These are phyloP conservation scores for Hanseniaspora guilliermondii DNA, from an alignment of 805 yeast species.

Conservation along the genomic window DNA sequence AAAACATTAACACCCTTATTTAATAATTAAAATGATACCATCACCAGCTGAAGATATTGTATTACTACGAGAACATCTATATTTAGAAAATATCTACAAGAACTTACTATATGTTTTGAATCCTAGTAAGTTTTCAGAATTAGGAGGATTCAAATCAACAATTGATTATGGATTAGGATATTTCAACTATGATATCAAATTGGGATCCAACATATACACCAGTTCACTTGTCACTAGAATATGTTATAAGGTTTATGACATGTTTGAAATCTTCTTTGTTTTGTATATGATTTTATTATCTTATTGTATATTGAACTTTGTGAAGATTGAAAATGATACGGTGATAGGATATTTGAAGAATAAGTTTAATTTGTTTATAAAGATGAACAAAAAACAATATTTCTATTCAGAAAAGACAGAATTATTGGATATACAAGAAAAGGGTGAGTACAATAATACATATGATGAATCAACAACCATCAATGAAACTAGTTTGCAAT, in stretches of 20 bases:
- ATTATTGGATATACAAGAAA: background rate
- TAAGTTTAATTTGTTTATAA: background rate
- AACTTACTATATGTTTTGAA: conserved; percentile 23
- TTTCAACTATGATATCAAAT: conserved; percentile 22
- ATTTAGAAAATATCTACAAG: conserved; percentile 22
- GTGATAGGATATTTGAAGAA: background rate
- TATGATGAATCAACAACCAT: background rate
- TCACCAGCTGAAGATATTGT: conserved; percentile 27
- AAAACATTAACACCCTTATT: background rate
- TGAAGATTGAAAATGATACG: background rate
- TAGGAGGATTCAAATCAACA: conserved; percentile 26
- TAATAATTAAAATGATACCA: too few relatives aligned
- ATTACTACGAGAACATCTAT: conserved; percentile 29
- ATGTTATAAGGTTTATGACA: conserved; percentile 21
- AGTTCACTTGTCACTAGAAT: conserved; percentile 17
- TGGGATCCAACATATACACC: conserved; percentile 21
- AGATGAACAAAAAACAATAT: background rate
- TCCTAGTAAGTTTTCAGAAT: conserved; percentile 22
- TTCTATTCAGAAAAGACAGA: background rate
- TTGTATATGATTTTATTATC: conserved; percentile 16
- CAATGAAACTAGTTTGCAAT: background rate
- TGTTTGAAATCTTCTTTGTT: conserved; percentile 20
- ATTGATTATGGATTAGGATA: conserved; percentile 26
- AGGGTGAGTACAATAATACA: conserved; percentile 11
- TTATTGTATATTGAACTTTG: background rate